These are phyloP conservation scores for Claviceps sp. DNA, from an alignment of 2,329 filamentous ascomycete genomes.

Conservation along the genomic window DNA sequence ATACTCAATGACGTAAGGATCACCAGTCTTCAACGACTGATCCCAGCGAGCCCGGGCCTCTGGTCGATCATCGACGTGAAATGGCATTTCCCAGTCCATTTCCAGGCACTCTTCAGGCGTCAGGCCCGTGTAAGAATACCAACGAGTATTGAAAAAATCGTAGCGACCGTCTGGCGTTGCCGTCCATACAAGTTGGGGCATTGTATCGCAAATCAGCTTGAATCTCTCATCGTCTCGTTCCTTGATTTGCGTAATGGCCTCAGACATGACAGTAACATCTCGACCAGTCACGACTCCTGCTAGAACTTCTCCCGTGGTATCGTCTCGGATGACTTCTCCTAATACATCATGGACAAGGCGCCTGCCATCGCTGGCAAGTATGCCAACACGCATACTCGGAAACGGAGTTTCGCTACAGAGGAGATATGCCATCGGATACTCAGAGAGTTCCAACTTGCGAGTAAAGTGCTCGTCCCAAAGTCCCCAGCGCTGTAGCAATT, in stretches of 20 bases:
- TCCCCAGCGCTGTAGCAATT: constrained; percentile 46
- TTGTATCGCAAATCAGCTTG: constrained; percentile 60
- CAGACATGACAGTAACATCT: constrained; percentile 57
- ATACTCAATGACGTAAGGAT: constrained; percentile 58
- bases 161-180: constrained; percentile 49
- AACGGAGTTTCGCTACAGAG: constrained; percentile 49
- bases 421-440: constrained; percentile 54
- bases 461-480: constrained; percentile 56
- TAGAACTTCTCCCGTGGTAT: constrained; percentile 55
- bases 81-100: constrained; percentile 45
- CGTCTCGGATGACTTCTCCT: constrained; percentile 55
- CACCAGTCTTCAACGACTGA: constrained; percentile 50
- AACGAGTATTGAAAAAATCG: constrained; percentile 66
- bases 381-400: constrained; percentile 45
- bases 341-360: constrained; percentile 49
- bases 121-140: constrained; percentile 67
- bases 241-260: constrained; percentile 56
- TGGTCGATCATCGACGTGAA: constrained; percentile 57
- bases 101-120: constrained; percentile 49
- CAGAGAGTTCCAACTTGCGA: constrained; percentile 37
- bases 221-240: constrained; percentile 62
- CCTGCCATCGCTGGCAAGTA: constrained; percentile 39
- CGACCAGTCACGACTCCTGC: constrained; percentile 60
- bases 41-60: constrained; percentile 44
- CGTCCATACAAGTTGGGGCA: constrained; percentile 64